Base-by-base conservation (phyloP, 495 filamentous ascomycete species). In the Penicillium robsamsonii region DNA sequence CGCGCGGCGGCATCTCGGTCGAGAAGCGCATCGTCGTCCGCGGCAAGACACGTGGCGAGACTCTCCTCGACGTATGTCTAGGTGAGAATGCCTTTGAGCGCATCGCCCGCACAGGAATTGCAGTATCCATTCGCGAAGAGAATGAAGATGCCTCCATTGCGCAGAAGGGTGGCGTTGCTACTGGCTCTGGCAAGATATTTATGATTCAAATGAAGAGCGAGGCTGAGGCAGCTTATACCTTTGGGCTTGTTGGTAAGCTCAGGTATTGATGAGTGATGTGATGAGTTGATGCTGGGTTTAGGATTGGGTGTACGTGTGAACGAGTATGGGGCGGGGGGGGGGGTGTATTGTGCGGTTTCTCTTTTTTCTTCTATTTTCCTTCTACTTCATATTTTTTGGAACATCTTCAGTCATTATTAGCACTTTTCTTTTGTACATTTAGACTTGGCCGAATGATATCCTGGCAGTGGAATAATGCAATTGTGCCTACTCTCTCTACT, bases 111-210 rank as follows among this genome's bases (percentile, higher is more conserved):
- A 88, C 85, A 41, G 94, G 94, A 8, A 90, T 98, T 63, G 89
- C 91, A 13, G 79, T 95, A 46, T 92, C 85, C 53, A 86, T 97
- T 11, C 91, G 91, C 82, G 88, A 93, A 64, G 89, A 94, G 65
- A 79, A 86, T 40, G 77, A 85, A 22, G 89, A 87, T 24, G 90
- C 89, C 11, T 74, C 79, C 1, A 84, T 84, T 29, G 83, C 84
- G 1, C 78, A 84, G 48, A 78, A 80, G 37, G 94, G 94, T 4
- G 89, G 87, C 24, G 84, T 96, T 1, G 75, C 67, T 17, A 81
- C 78, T 5, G 88, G 87, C 10, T 82, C 80, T 56, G 87, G 85
- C 33, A 84, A 79, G 49, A 87, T 92, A 46, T 96, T 88, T 79
- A 91, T 92, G 79, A 85, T 96, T 55, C 90, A 94, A 72, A 84